These are phyloP conservation scores for Primulina huaijiensis DNA, from an alignment of 257 asterid genomes.

Conservation along the genomic window DNA sequence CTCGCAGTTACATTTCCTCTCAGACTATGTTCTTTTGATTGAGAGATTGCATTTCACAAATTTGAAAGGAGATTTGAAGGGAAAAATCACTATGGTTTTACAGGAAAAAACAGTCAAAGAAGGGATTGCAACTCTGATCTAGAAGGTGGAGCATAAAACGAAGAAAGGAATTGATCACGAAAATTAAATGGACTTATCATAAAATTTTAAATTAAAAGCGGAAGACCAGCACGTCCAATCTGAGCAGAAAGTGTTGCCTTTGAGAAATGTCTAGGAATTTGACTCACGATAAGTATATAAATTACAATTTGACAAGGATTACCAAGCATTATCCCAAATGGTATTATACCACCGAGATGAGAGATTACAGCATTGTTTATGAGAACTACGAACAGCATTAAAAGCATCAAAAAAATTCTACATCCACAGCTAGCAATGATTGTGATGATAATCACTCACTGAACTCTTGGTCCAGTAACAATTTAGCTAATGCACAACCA, in stretches of 20 bases:
- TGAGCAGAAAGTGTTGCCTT: no score
- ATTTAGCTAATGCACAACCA: conserved; percentile 16
- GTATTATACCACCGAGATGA: neutral
- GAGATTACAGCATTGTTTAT: neutral
- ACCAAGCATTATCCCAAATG: no score
- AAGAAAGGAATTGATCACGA: neutral
- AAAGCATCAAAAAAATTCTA: conserved; percentile 12
- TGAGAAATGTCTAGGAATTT: no score
- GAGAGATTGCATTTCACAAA: neutral
- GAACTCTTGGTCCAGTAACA: conserved; percentile 8
- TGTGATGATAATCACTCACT: neutral
- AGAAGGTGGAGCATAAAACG: neutral
- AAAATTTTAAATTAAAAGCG: no score
- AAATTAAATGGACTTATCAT: no score
- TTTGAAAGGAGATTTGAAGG: neutral
- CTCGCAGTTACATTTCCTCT: neutral
- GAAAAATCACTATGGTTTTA: neutral
- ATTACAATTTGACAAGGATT: no score
- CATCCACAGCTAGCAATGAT: conserved; percentile 1
- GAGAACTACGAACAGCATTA: conserved; percentile 13
- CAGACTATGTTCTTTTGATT: neutral
- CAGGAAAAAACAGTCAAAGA: neutral
- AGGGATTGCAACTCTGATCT: neutral
- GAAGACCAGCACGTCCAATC: no score
- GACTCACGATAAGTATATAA: no score